A percentile compares a stretch with the other conserved stretches of the same genome.
Evolutionary conservation across 768 basidiomycete species (phyloP).

Genomic region (Lyophyllum atratum): DNA sequence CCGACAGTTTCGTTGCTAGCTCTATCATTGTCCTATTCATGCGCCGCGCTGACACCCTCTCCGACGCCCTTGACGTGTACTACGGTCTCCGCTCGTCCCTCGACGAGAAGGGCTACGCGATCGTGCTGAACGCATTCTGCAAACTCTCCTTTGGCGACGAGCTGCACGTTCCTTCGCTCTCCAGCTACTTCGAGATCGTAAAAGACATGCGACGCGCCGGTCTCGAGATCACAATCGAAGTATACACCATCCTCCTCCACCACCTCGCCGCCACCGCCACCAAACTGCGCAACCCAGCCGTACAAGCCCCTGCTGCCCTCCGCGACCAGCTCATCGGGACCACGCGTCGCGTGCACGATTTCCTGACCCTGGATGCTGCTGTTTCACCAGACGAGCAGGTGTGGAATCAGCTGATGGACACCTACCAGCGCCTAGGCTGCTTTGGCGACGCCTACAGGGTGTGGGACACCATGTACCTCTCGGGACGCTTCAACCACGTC

Average conservation of each 20-base stretch:
- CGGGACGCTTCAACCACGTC: conserved; percentile 57
- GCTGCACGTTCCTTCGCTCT: conserved; percentile 41
- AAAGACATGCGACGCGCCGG: conserved; percentile 77
- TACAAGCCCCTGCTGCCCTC: conserved; percentile 18
- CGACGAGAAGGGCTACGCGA: conserved; percentile 59
- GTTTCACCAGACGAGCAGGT: conserved; percentile 68
- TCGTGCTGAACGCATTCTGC: conserved; percentile 67
- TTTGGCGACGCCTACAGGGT: conserved; percentile 73
- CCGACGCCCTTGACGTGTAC: conserved; percentile 69
- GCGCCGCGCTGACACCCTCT: conserved; percentile 52
- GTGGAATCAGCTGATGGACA: conserved; percentile 88
- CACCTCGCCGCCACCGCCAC: conserved; percentile 51
- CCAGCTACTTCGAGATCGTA: conserved; percentile 74
- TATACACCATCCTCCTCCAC: conserved; percentile 70
- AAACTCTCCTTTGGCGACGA: conserved; percentile 52
- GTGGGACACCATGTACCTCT: conserved; percentile 74
- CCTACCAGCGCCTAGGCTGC: conserved; percentile 78
- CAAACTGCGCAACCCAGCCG: conserved; percentile 23
- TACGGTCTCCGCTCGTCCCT: conserved; percentile 41
- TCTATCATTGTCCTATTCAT: conserved; percentile 68
- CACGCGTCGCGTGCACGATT: conserved; percentile 71
- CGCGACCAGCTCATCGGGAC: conserved; percentile 40
- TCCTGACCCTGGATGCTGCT: conserved; percentile 77
- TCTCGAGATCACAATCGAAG: conserved; percentile 51
- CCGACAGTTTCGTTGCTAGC: conserved; percentile 45